Evolutionary conservation across 1,139 yeast genomes (phyloP), one percentile per base, ranked within the genome.

Genomic region (Nakaseomyces kungkrabaensis): DNA sequence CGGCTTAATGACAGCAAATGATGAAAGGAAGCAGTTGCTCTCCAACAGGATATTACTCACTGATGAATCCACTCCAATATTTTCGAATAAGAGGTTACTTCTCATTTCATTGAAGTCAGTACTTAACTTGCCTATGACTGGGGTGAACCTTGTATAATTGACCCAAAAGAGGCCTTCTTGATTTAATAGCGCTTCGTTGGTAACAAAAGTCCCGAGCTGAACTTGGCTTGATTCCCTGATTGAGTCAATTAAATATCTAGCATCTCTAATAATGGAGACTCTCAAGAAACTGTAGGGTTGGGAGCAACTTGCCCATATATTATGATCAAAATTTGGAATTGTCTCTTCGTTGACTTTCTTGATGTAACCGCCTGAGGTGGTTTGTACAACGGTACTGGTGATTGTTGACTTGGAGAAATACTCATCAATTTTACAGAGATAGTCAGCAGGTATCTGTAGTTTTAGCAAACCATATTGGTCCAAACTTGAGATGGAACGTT

Each of bases 1-100:
- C 4, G 61, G 57, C 11, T 5, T 36, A 13, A 25, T 6, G 13
- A 36, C 24, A 10, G 38, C 38, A 36, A 36, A 36, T 17, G 38
- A 17, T 5, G 38, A 36, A 5, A 36, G 10, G 5, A 24, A 25
- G 10, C 38, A 36, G 25, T 25, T 25, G 10, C 13, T 10, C 6
- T 36, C 38, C n/a, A 36, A 4, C 6, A 13, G 4, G 7, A 33
- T 10, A 33, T 36, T 36, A 17, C 6, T 5, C 5, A 10, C 6
- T 5, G 38, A 17, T 5, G 4, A 13, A 13, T 36, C 25, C 38
- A 36, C 4, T 3, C 38, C 38, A 5, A 36, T 5, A 36, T 6
- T 36, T 4, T 36, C 25, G 4, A 10, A 5, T 10, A 17, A 10
- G 13, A 17, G 5, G 13, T 17, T 36, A 36, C 6, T 17, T 7